Percentiles rank a stretch among this genome's conserved stretches.
Evolutionary conservation across 441 rosid species (phyloP).

Genomic region (Erysimum cheiri): DNA sequence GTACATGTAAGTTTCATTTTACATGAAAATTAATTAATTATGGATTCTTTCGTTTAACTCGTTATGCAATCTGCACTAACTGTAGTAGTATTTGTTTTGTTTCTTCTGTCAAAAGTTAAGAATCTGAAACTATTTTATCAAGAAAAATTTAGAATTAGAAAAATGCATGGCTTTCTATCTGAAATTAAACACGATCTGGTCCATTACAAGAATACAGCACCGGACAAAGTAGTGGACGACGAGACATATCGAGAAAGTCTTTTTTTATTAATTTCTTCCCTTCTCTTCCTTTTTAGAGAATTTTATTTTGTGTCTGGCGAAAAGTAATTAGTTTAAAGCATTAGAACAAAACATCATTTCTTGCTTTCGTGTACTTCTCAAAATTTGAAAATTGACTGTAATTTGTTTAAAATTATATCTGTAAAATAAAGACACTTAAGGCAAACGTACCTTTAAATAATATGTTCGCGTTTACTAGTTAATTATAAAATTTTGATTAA

Average conservation of each 20-base stretch:
- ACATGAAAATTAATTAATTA: not conserved
- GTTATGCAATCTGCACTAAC: not conserved
- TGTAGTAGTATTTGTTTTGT: not conserved
- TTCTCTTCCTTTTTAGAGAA: not conserved
- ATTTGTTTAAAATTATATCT: not conserved
- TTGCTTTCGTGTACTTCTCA: slow-evolving; percentile 20
- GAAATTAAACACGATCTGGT: slow-evolving; percentile 23
- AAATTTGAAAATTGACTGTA: not conserved
- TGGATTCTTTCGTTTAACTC: not conserved
- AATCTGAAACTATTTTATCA: not conserved
- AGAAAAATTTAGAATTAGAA: not conserved
- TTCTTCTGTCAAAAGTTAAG: not conserved
- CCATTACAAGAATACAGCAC: slow-evolving; percentile 25
- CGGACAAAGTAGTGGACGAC: slow-evolving; percentile 31
- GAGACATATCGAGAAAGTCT: slow-evolving; percentile 34
- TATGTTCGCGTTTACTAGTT: not conserved
- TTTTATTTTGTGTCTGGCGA: not conserved
- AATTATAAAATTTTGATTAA: not conserved
- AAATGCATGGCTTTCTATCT: slow-evolving; percentile 4
- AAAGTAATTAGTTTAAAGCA: slow-evolving; percentile 4
- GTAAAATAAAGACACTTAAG: not conserved
- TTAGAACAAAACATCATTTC: slow-evolving; percentile 33
- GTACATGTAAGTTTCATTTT: not conserved
- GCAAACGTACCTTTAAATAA: not conserved
- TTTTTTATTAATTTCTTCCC: not conserved